A percentile compares a stretch with the other conserved stretches of the same genome.
Evolutionary conservation across 1,284 basidiomycete genomes (phyloP).

Genomic region (Taiwanofungus camphoratus): DNA sequence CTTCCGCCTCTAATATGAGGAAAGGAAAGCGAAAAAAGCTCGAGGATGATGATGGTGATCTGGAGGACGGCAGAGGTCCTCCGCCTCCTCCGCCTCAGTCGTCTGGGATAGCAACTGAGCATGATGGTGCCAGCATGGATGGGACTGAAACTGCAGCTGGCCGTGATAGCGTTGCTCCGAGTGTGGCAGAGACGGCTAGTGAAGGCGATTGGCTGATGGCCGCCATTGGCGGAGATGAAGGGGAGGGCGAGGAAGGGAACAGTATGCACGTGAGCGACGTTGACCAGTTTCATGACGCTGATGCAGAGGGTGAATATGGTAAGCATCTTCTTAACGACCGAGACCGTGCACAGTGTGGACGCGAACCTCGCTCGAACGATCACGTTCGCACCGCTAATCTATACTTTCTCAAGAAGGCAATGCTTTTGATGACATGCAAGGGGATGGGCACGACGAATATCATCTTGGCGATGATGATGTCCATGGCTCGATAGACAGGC

Average conservation of each 20-base stretch:
- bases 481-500: slow-evolving; percentile 24
- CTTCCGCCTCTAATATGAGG: slow-evolving; percentile 50
- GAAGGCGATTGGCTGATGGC: slow-evolving; percentile 83
- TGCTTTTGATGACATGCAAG: slow-evolving; percentile 38
- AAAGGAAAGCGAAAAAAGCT: slow-evolving; percentile 81
- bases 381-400: slow-evolving; percentile 50
- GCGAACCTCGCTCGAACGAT: slow-evolving; percentile 23
- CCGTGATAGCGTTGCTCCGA: slow-evolving; percentile 60
- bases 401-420: slow-evolving; percentile 44
- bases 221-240: slow-evolving; percentile 65
- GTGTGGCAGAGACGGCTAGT: slow-evolving; percentile 62
- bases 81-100: slow-evolving; percentile 52
- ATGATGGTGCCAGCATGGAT: slow-evolving; percentile 34
- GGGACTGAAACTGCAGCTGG: slow-evolving; percentile 36
- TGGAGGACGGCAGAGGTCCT: slow-evolving; percentile 60
- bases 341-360: slow-evolving; percentile 27
- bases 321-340: slow-evolving; percentile 34
- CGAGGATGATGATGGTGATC: slow-evolving; percentile 76
- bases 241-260: slow-evolving; percentile 40
- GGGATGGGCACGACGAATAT: slow-evolving; percentile 28
- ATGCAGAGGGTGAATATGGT: slow-evolving; percentile 37
- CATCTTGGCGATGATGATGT: slow-evolving; percentile 25
- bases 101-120: slow-evolving; percentile 27
- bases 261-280: slow-evolving; percentile 42
- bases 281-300: slow-evolving; percentile 30